Evolutionary conservation across 148 eudicot species (phyloP), one percentile per base, ranked within the genome.

Genomic region (Heliamphora exappendiculata): DNA sequence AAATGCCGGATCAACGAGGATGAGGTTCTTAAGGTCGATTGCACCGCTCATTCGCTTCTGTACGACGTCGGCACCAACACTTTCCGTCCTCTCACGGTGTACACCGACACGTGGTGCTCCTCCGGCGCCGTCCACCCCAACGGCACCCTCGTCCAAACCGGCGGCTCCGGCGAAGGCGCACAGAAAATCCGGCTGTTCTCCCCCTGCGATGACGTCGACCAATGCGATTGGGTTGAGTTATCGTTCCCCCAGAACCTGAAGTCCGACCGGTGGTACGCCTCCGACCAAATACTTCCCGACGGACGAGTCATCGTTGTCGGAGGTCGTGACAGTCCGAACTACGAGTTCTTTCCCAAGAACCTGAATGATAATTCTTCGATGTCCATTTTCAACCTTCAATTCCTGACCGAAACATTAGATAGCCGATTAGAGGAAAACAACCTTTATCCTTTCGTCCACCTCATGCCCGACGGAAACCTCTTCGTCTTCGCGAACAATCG

Each of bases 391-490:
- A 37, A 4, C n/a, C 75, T 92, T 12, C 82, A 73, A 0, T 94
- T 94, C 80, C 58, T 94, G 73, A 57, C 36, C 0, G 80, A 88
- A 28, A 92, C 98, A 0, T 65, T 67, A 45, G 98, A 94, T 53
- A 82, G n/a, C n/a, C n/a, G 81, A 0, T 74, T 62, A 28, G 89
- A 89, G 22, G 98, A 94, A 69, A 94, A 94, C 80, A 94, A 94
- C 84, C 96, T 94, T 34, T 94, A 94, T 80, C 98, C 98, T 0
- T 94, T 94, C 85, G 75, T 94, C 78, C 86, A 90, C 74, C 76
- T 94, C 6, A 51, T 92, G 6, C 97, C 97, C 0, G 91, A 92
- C 73, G 91, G 91, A 0, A 82, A 86, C 49, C 82, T 94, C 7
- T 94, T 82, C 75, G 67, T 94, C 6, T 94, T 94, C 84, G 98